These are phyloP conservation scores for Porogramme epimiltina DNA, from an alignment of 1,284 basidiomycete species.

Conservation along the genomic window DNA sequence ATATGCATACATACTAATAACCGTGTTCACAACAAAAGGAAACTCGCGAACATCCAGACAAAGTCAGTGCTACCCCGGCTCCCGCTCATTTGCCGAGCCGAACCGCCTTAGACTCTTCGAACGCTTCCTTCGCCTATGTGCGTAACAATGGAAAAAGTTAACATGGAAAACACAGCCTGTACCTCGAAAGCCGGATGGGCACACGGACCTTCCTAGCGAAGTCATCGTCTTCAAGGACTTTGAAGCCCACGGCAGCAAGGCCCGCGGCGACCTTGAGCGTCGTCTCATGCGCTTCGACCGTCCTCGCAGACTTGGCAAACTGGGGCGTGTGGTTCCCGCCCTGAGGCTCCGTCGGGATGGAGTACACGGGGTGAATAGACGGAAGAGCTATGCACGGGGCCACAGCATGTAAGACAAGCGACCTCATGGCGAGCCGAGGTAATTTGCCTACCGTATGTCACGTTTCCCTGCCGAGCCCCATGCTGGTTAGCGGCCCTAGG, in stretches of 20 bases:
- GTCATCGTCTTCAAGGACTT: constrained; percentile 55
- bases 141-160: neutral
- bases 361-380: constrained; percentile 29
- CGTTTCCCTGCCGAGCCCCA: constrained; percentile 65
- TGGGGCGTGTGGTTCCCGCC: constrained; percentile 67
- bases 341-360: constrained; percentile 55
- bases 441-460: constrained; percentile 50
- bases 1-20: too few relatives aligned
- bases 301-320: constrained; percentile 57
- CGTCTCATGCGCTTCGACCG: constrained; percentile 55
- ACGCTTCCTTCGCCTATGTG: constrained; percentile 20
- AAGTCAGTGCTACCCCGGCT: neutral
- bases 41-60: neutral
- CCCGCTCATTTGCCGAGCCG: too few relatives aligned
- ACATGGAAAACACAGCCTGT: neutral
- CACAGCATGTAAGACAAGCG: too few relatives aligned
- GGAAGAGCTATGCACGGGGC: constrained; percentile 22
- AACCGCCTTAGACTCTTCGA: constrained; percentile 5
- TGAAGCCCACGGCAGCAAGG: constrained; percentile 58
- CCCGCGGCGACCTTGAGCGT: constrained; percentile 59
- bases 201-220: constrained; percentile 40
- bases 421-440: neutral
- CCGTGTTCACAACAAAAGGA: too few relatives aligned
- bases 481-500: too few relatives aligned
- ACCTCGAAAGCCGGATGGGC: neutral